Evolutionary conservation across 352 stramenopile species (phyloP), one percentile per base, ranked within the genome.

Genomic region (Globisporangium iwayamae): DNA sequence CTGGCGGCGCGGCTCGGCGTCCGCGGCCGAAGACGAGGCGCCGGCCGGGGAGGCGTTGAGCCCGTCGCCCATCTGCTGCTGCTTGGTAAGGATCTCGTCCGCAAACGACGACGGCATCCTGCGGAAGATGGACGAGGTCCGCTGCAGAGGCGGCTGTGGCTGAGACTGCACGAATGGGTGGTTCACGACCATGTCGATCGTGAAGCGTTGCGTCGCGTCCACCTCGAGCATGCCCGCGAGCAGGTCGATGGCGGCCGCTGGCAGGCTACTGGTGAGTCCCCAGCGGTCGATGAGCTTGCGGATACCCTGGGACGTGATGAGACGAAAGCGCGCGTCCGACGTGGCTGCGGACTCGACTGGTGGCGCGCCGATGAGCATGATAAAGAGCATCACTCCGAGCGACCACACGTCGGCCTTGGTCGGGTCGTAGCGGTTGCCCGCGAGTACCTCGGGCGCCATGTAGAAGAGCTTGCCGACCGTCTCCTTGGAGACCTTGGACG

Each of bases 381-480:
- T 89, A 63, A 94, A 94, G 9, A 94, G 67, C 79, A 94, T 91
- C 38, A 94, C 81, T 60, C 86, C 86, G 36, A 94, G 78, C 58
- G 86, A 94, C 86, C 86, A 94, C 46, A 94, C 76, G 63, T 94
- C 86, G 18, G 83, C 83, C 65, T 87, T 89, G n/a, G 75, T 81
- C 13, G 86, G 79, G 71, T 89, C 75, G 66, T 93, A 94, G 18
- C 57, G 60, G 48, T 65, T 57, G 22, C 78, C 78, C 0, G 76
- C 79, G n/a, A 91, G 73, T 28, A 93, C 83, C 67, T 94, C 86
- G 2, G 86, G 86, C 2, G 83, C 84, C 82, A 94, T 94, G 74
- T 94, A 94, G 63, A 91, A 92, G 32, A 90, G 76, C 70, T 95
- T 95, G 47, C 87, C 87, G 43, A 93, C 87, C 5, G 82, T 85